Base-by-base conservation (phyloP, 805 yeast genomes). In the Cyberlindnera bimundalis region DNA sequence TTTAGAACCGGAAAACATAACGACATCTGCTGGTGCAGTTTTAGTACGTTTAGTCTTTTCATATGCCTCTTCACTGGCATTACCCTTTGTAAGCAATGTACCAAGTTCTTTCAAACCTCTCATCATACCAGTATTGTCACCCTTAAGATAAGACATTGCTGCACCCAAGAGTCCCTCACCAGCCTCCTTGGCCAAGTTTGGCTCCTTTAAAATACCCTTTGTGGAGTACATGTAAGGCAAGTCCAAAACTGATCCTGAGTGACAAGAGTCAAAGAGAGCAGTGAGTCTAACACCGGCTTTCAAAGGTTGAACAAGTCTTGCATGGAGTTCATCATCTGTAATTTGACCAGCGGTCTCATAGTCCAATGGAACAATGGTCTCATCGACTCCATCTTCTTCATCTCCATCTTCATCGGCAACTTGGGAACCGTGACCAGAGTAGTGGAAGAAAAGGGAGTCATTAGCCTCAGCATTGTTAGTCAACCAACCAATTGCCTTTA, bases 401-500 rank as follows among this genome's bases (percentile, higher is more conserved):
- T 84, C 93, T 18, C 88, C 88, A 53, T 79, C 77, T 25, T 65
- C 56, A 59, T 86, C 95, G 34, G 67, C 62, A 5, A 79, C 76
- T 55, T 79, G 84, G 2, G 93, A 88, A 23, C 96, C 96, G 57
- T 87, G 96, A 7, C 96, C 93, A 0, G 93, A 83, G 58, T 81
- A 86, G 59, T 87, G 95, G 71, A 87, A 78, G 52, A 87, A 80
- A 36, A 86, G 61, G 8, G 88, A 76, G 62, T 86, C 95, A 51
- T 86, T 84, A 13, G 93, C 81, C 50, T 65, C 68, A 0, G 95
- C 93, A 46, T 71, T 83, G 16, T 66, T 67, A 16, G 82, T 90
- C 17, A 86, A 71, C 96, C 96, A 86, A 41, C 74, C 79, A 84
- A 84, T 83, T 3, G 89, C 96, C 31, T 80, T 69, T 16, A 84